Evolutionary conservation across 768 basidiomycete genomes (phyloP).

Genomic region (Russula compacta): DNA sequence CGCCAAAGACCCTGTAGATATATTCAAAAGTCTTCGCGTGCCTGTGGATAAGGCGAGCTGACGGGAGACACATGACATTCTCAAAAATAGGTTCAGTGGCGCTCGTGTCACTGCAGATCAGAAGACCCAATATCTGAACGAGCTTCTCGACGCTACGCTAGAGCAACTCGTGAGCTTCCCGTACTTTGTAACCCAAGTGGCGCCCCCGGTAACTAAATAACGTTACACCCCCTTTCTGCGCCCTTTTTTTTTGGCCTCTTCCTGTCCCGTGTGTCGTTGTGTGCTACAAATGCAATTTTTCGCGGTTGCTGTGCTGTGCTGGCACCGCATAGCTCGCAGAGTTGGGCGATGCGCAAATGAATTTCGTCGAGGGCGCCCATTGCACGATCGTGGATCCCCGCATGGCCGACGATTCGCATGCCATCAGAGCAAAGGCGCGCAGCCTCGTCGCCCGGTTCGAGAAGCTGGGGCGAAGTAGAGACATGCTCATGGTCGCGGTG

Average conservation of each 20-base stretch:
- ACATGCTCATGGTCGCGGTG: conserved; percentile 44
- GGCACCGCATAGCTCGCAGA: conserved; percentile 37
- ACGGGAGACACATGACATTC: conserved; percentile 4
- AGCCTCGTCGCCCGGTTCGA: conserved; percentile 35
- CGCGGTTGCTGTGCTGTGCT: too few relatives aligned
- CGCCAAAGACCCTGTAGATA: conserved; percentile 4
- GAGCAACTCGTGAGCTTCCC: conserved; percentile 13
- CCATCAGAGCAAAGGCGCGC: conserved; percentile 37
- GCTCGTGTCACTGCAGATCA: conserved; percentile 3
- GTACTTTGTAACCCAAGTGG: background rate
- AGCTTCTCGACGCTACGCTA: conserved; percentile 11
- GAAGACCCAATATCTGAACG: conserved; percentile 2
- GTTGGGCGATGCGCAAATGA: conserved; percentile 36
- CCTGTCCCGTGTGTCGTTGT: too few relatives aligned
- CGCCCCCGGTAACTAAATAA: conserved; percentile 4
- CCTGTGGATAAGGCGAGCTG: conserved; percentile 4
- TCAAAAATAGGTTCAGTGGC: conserved; percentile 12
- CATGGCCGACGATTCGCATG: conserved; percentile 28
- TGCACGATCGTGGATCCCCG: conserved; percentile 43
- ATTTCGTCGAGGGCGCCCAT: conserved; percentile 40
- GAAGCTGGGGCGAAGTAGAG: conserved; percentile 30
- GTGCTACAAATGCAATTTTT: too few relatives aligned
- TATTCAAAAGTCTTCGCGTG: background rate
- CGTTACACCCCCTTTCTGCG: background rate
- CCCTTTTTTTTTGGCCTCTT: too few relatives aligned